These are phyloP conservation scores for Xylariales sp. DNA, from an alignment of 2,329 filamentous ascomycete genomes.

Conservation along the genomic window DNA sequence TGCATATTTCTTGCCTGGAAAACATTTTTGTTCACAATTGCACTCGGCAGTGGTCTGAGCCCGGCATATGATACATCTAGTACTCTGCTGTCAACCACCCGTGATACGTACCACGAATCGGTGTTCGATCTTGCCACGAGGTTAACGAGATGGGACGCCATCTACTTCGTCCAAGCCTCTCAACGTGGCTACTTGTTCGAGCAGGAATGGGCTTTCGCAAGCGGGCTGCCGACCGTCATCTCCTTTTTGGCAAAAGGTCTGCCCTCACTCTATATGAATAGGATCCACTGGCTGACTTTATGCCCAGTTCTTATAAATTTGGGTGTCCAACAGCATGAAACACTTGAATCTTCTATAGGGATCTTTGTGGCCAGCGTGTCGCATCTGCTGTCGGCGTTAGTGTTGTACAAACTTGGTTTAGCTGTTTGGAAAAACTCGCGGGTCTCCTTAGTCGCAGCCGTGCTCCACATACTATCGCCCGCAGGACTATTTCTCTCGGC, in stretches of 20 bases:
- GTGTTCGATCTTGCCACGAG: conserved; percentile 60
- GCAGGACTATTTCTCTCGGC: conserved; percentile 90
- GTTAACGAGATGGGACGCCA: conserved; percentile 82
- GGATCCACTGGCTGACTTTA: conserved; percentile 20
- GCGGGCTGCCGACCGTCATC: conserved; percentile 59
- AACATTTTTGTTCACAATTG: conserved; percentile 70
- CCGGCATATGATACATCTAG: conserved; percentile 85
- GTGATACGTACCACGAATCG: conserved; percentile 48
- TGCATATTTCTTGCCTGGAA: conserved; percentile 74
- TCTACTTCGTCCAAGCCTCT: conserved; percentile 77
- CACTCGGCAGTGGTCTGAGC: conserved; percentile 62
- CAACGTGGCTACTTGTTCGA: conserved; percentile 76
- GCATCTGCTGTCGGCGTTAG: conserved; percentile 80
- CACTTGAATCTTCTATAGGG: conserved; percentile 64
- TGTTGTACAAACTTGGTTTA: conserved; percentile 74
- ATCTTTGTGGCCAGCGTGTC: conserved; percentile 76
- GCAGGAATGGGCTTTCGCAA: conserved; percentile 87
- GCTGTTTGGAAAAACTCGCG: conserved; percentile 63
- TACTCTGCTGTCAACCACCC: conserved; percentile 61
- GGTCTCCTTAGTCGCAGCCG: conserved; percentile 75
- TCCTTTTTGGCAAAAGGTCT: conserved; percentile 52
- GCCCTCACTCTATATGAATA: conserved; percentile 22
- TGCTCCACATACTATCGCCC: conserved; percentile 85
- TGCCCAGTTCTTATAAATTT: conserved; percentile 43
- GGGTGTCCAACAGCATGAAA: conserved; percentile 42